Evolutionary conservation across 177 flowering plant genomes (phyloP).

Genomic region (Vitis hybrid): DNA sequence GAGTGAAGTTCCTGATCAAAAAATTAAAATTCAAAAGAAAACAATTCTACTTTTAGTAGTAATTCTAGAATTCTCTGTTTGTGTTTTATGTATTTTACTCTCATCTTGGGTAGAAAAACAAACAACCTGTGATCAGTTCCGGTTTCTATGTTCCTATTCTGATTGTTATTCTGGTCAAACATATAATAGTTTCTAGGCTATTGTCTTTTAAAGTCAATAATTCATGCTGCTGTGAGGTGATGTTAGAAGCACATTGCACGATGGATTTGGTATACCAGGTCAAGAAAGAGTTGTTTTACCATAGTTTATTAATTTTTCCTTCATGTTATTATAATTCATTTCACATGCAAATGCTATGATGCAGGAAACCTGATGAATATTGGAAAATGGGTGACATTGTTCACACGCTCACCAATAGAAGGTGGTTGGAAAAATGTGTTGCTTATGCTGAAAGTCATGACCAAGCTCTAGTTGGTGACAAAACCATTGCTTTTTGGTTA

Average conservation of each 20-base stretch:
- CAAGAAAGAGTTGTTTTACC: too few species aligned
- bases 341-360: slow-evolving; percentile 6
- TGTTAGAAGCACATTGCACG: too few species aligned
- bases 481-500: slow-evolving; percentile 98
- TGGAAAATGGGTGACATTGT: slow-evolving; percentile 94
- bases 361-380: slow-evolving; percentile 86
- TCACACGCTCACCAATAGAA: slow-evolving; percentile 85
- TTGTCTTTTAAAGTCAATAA: too few species aligned
- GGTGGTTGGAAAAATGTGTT: slow-evolving; percentile 96
- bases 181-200: too few species aligned
- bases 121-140: too few species aligned
- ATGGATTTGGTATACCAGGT: too few species aligned
- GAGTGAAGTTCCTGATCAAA: background rate
- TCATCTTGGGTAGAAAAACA: background rate
- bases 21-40: background rate
- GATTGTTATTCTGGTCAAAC: too few species aligned
- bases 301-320: background rate
- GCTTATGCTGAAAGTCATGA: slow-evolving; percentile 99
- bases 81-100: background rate
- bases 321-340: background rate
- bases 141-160: too few species aligned
- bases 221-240: too few species aligned
- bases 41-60: background rate
- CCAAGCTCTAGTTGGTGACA: slow-evolving; percentile 99
- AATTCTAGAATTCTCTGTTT: background rate